phyloP scores from a whole-genome alignment of 2,329 filamentous ascomycete genomes.

The Cercospora sp. region DNA sequence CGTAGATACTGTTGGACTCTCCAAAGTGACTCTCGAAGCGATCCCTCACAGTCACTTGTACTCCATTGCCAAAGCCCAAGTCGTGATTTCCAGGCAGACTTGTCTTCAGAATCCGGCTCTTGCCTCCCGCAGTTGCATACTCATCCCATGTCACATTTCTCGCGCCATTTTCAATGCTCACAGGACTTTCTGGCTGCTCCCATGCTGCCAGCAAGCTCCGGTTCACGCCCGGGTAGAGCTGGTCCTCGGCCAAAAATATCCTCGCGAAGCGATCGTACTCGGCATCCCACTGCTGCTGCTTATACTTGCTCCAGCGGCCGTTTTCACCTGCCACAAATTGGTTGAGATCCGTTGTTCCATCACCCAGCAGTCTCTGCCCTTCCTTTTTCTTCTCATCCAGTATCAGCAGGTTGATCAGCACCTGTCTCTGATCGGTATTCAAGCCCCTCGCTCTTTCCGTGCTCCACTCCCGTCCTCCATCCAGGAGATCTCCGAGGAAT shows the following conservation, averaged over 20 bases:
- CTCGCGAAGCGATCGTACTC: conserved; percentile 85
- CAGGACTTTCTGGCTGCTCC: conserved; percentile 28
- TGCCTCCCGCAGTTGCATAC: conserved; percentile 58
- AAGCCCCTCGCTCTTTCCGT: conserved; percentile 53
- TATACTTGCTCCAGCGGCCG: conserved; percentile 66
- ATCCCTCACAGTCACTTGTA: conserved; percentile 77
- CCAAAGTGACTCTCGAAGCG: conserved; percentile 89
- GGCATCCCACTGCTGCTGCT: conserved; percentile 77
- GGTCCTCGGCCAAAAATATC: conserved; percentile 66
- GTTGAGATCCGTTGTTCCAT: conserved; percentile 30
- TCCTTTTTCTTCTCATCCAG: conserved; percentile 25
- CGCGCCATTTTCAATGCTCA: conserved; percentile 35
- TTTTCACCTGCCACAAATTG: conserved; percentile 36
- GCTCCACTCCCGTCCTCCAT: conserved; percentile 93
- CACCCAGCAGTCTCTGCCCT: conserved; percentile 26
- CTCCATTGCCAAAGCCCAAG: conserved; percentile 81
- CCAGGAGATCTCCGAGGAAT: conserved; percentile 92
- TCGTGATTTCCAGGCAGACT: conserved; percentile 95
- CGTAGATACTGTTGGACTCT: conserved; percentile 83
- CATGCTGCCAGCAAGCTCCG: conserved; percentile 28
- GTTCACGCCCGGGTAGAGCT: conserved; percentile 35
- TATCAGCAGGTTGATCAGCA: conserved; percentile 27
- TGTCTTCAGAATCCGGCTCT: conserved; percentile 76
- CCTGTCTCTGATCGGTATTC: conserved; percentile 27
- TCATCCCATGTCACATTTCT: conserved; percentile 64